Evolutionary conservation across 257 asterid genomes (phyloP).

Genomic region (Solanum dulcamara): DNA sequence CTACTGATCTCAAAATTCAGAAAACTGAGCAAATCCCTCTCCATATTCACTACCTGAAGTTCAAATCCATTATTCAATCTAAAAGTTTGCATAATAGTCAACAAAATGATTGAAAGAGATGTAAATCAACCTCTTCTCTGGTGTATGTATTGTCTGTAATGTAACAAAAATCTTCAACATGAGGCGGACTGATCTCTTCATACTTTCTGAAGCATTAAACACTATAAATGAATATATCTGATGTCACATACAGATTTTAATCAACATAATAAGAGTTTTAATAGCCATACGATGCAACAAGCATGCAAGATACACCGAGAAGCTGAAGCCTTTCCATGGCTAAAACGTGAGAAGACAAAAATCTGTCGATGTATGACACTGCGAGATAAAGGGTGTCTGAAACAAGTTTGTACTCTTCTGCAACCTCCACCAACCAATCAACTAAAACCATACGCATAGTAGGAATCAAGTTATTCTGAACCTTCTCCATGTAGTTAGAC

Average conservation of each 20-base stretch:
- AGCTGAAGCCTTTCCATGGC: conserved; percentile 68
- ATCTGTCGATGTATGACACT: conserved; percentile 63
- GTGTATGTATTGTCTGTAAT: conserved; percentile 81
- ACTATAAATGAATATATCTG: conserved; percentile 1
- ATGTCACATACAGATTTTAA: neutral
- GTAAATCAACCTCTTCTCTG: conserved; percentile 52
- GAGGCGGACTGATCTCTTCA: conserved; percentile 80
- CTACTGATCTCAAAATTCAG: conserved; percentile 50
- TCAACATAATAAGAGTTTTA: neutral
- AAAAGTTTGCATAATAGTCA: neutral
- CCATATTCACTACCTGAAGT: conserved; percentile 56
- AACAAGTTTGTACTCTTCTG: conserved; percentile 65
- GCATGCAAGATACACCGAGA: conserved; percentile 88
- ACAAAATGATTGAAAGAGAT: neutral
- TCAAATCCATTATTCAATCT: neutral
- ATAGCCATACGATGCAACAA: conserved; percentile 70
- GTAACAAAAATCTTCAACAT: conserved; percentile 69
- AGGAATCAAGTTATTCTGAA: conserved; percentile 54
- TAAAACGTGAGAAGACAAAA: conserved; percentile 42
- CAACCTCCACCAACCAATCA: conserved; percentile 91
- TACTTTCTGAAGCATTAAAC: conserved; percentile 48
- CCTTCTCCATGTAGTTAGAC: conserved; percentile 60
- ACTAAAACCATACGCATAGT: conserved; percentile 66
- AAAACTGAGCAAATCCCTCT: conserved; percentile 48
- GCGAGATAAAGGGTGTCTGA: conserved; percentile 70